Evolutionary conservation across 1,139 yeast genomes (phyloP).

Genomic region (Pichia sp.): DNA sequence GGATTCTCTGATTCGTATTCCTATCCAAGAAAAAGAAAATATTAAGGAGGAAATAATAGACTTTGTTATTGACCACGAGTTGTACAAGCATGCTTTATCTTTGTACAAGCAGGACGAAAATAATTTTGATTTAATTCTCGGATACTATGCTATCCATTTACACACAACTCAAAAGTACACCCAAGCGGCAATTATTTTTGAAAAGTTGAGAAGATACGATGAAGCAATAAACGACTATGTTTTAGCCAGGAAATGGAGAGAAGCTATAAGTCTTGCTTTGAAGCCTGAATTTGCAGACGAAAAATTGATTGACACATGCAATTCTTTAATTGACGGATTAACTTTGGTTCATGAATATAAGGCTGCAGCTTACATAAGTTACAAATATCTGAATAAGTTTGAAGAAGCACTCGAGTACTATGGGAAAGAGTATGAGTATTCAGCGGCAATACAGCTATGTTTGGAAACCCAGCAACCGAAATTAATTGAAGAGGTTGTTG

Average conservation of each 20-base stretch:
- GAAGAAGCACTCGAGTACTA: slow-evolving; percentile 61
- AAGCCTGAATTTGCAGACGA: slow-evolving; percentile 36
- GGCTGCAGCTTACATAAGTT: slow-evolving; percentile 81
- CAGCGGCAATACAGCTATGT: slow-evolving; percentile 70
- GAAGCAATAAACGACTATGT: slow-evolving; percentile 70
- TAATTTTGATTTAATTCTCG: slow-evolving; percentile 54
- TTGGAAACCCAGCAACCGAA: slow-evolving; percentile 39
- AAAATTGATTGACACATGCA: slow-evolving; percentile 45
- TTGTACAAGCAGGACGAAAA: slow-evolving; percentile 56
- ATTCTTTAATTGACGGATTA: slow-evolving; percentile 54
- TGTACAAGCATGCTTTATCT: slow-evolving; percentile 66
- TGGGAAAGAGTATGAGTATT: slow-evolving; percentile 74
- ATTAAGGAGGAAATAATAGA: slow-evolving; percentile 59
- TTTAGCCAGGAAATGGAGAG: slow-evolving; percentile 75
- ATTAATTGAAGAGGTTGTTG: slow-evolving; percentile 57
- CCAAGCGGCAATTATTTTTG: slow-evolving; percentile 79
- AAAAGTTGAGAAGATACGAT: slow-evolving; percentile 53
- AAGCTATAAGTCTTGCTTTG: slow-evolving; percentile 64
- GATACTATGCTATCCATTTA: slow-evolving; percentile 60
- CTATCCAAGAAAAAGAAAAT: slow-evolving; percentile 28
- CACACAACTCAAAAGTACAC: slow-evolving; percentile 50
- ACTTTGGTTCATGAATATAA: slow-evolving; percentile 68
- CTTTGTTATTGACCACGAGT: slow-evolving; percentile 68
- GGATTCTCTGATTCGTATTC: slow-evolving; percentile 53
- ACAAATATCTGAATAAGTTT: slow-evolving; percentile 55